Evolutionary conservation across 768 basidiomycete species (phyloP), one percentile per base, ranked within the genome.

Genomic region (Boletus coccyginus): DNA sequence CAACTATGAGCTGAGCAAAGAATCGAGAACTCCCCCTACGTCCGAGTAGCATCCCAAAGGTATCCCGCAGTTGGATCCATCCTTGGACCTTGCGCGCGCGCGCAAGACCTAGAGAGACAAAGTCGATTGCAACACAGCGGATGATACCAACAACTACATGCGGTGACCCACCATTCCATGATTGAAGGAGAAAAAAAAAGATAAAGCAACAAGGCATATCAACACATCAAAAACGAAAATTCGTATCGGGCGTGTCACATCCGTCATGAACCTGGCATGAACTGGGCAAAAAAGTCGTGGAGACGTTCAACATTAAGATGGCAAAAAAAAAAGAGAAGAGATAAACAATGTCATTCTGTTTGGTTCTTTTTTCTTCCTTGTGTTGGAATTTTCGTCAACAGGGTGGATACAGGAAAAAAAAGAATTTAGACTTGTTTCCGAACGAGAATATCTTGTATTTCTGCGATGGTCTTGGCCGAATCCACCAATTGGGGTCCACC

Each of bases 361-460:
- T 39, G 16, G 33, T 16, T 32, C 16, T 3, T 47, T 39, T 32
- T 45, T 40, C 11, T 41, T 32, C 40, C 44, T 31, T 55, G 19
- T 44, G 16, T 56, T 7, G 41, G 17, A 42, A 31, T 32, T 53
- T 53, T 49, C 40, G 42, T 51, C 48, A 56, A 52, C 52, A 29
- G 13, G 1, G 42, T 32, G 42, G 29, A 36, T 45, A 54, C 52
- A 40, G 47, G 42, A n/a, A 38, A 3, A 38, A 31, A 44, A 42
- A 21, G 43, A 53, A 46, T 54, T 62, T 54, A 68, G 38, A 62
- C 53, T 50, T 70, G 62, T 56, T 82, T 81, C 64, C 81, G 77
- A 56, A 50, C 69, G 61, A 93, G 79, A 61, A 78, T 81, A 19
- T 91, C 89, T 71, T 90, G 88, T 53, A 92, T 83, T 36, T 93